These are phyloP conservation scores for Lentithecium fluviatile DNA, from an alignment of 495 filamentous ascomycete genomes.

Conservation along the genomic window DNA sequence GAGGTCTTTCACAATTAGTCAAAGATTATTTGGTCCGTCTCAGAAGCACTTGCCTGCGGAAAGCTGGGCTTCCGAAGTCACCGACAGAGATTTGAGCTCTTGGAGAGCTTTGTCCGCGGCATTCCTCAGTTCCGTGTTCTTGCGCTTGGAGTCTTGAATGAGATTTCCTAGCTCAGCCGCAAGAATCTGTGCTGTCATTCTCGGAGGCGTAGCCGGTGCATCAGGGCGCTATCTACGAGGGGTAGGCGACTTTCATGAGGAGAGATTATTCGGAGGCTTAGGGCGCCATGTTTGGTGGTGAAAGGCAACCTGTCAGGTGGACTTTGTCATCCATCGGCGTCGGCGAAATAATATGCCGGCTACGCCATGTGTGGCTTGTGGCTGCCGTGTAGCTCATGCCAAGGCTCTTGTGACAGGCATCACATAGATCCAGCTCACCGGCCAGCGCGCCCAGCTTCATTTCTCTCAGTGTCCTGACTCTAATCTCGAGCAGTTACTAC, in stretches of 20 bases:
- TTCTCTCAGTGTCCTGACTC: too few species aligned
- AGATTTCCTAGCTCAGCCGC: slow-evolving; percentile 86
- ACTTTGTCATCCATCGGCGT: background rate
- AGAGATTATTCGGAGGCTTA: background rate
- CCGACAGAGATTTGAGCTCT: slow-evolving; percentile 77
- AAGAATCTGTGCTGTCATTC: slow-evolving; percentile 92
- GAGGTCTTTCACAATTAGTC: slow-evolving; percentile 63
- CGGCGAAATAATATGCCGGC: too few species aligned
- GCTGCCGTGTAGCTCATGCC: background rate
- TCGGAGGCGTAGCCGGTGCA: slow-evolving; percentile 36
- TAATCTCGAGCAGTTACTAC: too few species aligned
- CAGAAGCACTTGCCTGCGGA: slow-evolving; percentile 66
- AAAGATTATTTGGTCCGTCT: slow-evolving; percentile 30
- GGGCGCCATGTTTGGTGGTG: slow-evolving; percentile 10
- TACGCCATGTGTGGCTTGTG: background rate
- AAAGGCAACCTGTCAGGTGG: slow-evolving; percentile 1
- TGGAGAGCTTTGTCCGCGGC: slow-evolving; percentile 92
- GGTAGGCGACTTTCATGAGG: background rate
- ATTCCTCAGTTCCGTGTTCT: slow-evolving; percentile 82
- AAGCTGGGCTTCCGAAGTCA: slow-evolving; percentile 77
- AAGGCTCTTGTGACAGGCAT: background rate
- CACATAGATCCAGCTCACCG: background rate
- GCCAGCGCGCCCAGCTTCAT: background rate
- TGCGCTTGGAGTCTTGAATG: slow-evolving; percentile 93
- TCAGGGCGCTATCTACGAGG: slow-evolving; percentile 12